phyloP scores from a whole-genome alignment of 495 filamentous ascomycete genomes.

The Parmelia sp. region DNA sequence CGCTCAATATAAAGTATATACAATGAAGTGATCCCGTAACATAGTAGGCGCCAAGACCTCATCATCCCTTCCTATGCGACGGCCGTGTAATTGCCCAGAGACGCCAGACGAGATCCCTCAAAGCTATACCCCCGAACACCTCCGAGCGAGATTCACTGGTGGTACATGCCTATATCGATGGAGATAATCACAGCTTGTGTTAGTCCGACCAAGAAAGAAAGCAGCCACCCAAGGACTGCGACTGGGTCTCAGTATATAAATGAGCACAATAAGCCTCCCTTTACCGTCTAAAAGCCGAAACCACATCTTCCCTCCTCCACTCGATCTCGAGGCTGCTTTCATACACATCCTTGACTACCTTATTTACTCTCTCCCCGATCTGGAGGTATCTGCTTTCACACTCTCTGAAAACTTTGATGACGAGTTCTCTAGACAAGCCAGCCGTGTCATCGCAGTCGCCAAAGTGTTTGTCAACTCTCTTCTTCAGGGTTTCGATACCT shows the following conservation, averaged over 20 bases:
- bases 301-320: conserved; percentile 54
- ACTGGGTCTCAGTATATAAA: conserved; percentile 1
- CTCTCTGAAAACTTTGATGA: conserved; percentile 69
- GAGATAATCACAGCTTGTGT: neutral
- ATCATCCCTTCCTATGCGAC: neutral
- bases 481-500: conserved; percentile 77
- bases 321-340: conserved; percentile 57
- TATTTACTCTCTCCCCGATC: neutral
- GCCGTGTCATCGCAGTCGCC: conserved; percentile 69
- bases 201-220: neutral
- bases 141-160: neutral
- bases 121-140: neutral
- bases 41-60: neutral
- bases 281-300: conserved; percentile 44
- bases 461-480: conserved; percentile 94
- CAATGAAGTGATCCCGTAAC: neutral
- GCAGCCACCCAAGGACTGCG: neutral
- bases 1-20: neutral
- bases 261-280: neutral
- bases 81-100: neutral
- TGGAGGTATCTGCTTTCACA: conserved; percentile 49
- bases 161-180: neutral
- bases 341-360: conserved; percentile 55
- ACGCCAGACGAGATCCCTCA: neutral
- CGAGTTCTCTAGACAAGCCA: conserved; percentile 59